phyloP scores from a whole-genome alignment of 2,329 filamentous ascomycete species.

The Microcyclospora tardicrescens region DNA sequence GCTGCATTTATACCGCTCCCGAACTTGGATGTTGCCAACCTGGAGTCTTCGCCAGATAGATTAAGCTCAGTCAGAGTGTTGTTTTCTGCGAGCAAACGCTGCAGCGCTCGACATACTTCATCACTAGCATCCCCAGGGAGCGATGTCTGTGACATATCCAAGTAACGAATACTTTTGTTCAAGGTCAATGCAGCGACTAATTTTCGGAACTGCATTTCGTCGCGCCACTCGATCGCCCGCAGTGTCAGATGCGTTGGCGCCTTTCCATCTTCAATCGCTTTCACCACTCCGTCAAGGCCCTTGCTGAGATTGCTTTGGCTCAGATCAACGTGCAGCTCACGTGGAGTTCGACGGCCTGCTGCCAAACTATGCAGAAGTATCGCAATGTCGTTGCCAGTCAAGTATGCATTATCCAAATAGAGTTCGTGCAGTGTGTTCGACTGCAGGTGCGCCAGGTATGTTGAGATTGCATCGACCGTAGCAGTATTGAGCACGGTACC shows the following conservation, averaged over 20 bases:
- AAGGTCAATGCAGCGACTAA: slow-evolving; percentile 48
- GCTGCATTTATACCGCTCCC: slow-evolving; percentile 56
- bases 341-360: slow-evolving; percentile 26
- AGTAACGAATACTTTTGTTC: slow-evolving; percentile 49
- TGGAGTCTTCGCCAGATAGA: slow-evolving; percentile 58
- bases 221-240: slow-evolving; percentile 55
- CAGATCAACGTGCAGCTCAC: slow-evolving; percentile 52
- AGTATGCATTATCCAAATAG: slow-evolving; percentile 53
- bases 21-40: slow-evolving; percentile 56
- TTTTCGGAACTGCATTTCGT: slow-evolving; percentile 50
- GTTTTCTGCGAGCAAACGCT: slow-evolving; percentile 54
- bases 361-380: slow-evolving; percentile 52
- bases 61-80: slow-evolving; percentile 53
- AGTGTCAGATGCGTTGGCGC: slow-evolving; percentile 53
- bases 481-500: slow-evolving; percentile 48
- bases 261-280: slow-evolving; percentile 38
- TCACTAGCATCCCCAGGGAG: slow-evolving; percentile 55
- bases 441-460: slow-evolving; percentile 41
- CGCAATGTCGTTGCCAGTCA: slow-evolving; percentile 52
- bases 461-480: slow-evolving; percentile 50
- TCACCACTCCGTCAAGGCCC: slow-evolving; percentile 38
- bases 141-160: slow-evolving; percentile 59
- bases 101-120: slow-evolving; percentile 52
- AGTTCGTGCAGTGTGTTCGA: slow-evolving; percentile 49
- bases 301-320: slow-evolving; percentile 49